phyloP scores from a whole-genome alignment of 1,284 basidiomycete genomes.

The Austroboletus olivaceoglutinosus region DNA sequence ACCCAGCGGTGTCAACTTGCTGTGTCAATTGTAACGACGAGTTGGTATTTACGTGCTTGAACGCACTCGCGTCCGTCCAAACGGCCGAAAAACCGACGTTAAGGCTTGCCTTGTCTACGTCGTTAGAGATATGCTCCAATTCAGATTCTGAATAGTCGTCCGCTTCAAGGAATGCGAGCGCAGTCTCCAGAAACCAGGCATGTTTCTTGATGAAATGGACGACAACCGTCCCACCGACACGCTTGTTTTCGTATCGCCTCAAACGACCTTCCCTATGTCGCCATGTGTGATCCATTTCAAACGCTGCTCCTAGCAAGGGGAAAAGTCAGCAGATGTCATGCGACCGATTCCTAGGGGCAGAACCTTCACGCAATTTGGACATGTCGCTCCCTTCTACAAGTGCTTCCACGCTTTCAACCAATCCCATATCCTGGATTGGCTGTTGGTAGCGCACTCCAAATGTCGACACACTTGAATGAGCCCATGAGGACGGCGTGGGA shows the following conservation, averaged over 20 bases:
- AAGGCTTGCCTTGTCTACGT: conserved; percentile 5
- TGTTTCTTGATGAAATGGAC: conserved; percentile 98
- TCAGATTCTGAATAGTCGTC: conserved; percentile 52
- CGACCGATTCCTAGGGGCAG: conserved; percentile 10
- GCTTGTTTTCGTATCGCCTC: conserved; percentile 64
- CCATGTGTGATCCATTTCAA: conserved; percentile 64
- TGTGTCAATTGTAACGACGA: conserved; percentile 4
- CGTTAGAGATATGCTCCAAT: conserved; percentile 16
- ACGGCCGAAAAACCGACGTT: conserved; percentile 25
- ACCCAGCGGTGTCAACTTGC: neutral
- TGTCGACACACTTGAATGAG: conserved; percentile 83
- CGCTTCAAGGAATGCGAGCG: conserved; percentile 80
- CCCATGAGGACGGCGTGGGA: conserved; percentile 56
- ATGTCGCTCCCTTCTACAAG: conserved; percentile 89
- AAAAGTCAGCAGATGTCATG: neutral
- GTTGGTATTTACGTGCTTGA: conserved; percentile 16
- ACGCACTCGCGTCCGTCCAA: conserved; percentile 30
- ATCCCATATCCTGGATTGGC: conserved; percentile 66
- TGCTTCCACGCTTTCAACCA: conserved; percentile 82
- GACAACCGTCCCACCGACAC: conserved; percentile 89
- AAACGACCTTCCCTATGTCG: conserved; percentile 64
- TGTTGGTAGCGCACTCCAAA: conserved; percentile 81
- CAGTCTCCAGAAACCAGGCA: conserved; percentile 95
- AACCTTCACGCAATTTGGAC: conserved; percentile 65
- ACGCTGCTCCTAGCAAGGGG: conserved; percentile 44